Conservation (phyloP, 192 early-diverging fungal species). For the Geranomyces michiganensis region DNA sequence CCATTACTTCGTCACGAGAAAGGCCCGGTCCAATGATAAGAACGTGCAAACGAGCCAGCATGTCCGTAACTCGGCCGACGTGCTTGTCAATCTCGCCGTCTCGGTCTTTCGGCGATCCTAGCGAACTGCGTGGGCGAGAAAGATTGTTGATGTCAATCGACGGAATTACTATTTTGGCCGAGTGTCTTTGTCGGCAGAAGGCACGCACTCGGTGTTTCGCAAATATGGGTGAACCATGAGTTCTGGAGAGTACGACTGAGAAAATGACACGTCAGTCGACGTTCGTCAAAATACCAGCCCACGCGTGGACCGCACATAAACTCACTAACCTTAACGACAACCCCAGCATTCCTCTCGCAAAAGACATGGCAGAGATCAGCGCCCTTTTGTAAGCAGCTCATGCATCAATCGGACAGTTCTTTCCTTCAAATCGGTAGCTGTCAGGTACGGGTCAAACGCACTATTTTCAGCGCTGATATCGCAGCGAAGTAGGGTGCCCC, state of each 20-base stretch:
- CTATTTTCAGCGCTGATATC: constrained; percentile 70
- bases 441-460: constrained; percentile 19
- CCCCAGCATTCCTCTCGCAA: constrained; percentile 77
- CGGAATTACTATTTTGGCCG: too few species aligned
- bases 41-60: constrained; percentile 78
- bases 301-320: neutral
- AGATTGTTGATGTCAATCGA: too few species aligned
- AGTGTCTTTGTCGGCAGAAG: too few species aligned
- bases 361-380: constrained; percentile 84
- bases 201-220: constrained; percentile 41
- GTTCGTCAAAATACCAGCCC: too few species aligned
- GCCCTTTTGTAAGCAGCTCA: constrained; percentile 54
- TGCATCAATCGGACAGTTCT: neutral
- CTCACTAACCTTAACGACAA: constrained; percentile 69
- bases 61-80: constrained; percentile 45
- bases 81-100: constrained; percentile 41
- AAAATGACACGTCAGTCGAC: constrained; percentile 30
- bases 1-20: constrained; percentile 73
- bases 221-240: constrained; percentile 94
- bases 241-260: constrained; percentile 70
- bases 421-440: neutral
- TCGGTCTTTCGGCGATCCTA: constrained; percentile 1
- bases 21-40: constrained; percentile 91
- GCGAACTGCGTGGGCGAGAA: neutral
- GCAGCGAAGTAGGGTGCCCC: constrained; percentile 92